Base-by-base conservation (phyloP, 139 green algal species). In the Desmodesmus armatus region DNA sequence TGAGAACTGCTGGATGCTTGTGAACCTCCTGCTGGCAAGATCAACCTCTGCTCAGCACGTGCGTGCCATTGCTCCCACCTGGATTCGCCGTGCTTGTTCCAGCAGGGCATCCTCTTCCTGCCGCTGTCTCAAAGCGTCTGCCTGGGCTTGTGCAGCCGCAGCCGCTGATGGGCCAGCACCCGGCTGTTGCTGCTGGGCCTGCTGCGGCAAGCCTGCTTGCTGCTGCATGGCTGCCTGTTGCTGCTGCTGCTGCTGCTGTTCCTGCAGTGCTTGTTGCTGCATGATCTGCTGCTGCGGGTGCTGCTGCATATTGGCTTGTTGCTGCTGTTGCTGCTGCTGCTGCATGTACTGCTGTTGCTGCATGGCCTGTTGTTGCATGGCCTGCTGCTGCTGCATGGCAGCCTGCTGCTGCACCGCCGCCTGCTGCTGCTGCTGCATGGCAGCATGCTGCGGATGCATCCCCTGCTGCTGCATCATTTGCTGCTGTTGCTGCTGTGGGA, bases 101-200 rank as follows among this genome's bases (percentile, higher is more conserved):
- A 85, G 63, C 62, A 85, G 49, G 63, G 62, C 65, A 27, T 85
- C 79, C 40, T 85, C 79, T 25, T 47, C 27, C 4, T 40, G 67
- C 31, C 79, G 47, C 21, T 65, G 62, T 31, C 67, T 65, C 0
- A 49, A 19, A 3, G 79, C 43, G 63, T 85, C 79, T 51, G 66
- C 78, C 29, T 76, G 62, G 40, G n/a, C 11, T 55, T 43, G 25
- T 41, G 72, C 44, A 40, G 72, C 72, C 17, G 44, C 51, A 43
- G 44, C 27, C 5, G 25, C 72, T 55, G 67, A 11, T 43, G 35
- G 2, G 2, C 70, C 70, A 44, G 69, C 69, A 49, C 40, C 70
- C 41, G 33, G 70, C 40, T 53, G 70, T 23, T 78, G 70, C 41
- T 55, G 70, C 23, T 37, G 25, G 2, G 37, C 15, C 6, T 37